These are phyloP conservation scores for Claviceps sp. DNA, from an alignment of 2,329 filamentous ascomycete species.

Conservation along the genomic window DNA sequence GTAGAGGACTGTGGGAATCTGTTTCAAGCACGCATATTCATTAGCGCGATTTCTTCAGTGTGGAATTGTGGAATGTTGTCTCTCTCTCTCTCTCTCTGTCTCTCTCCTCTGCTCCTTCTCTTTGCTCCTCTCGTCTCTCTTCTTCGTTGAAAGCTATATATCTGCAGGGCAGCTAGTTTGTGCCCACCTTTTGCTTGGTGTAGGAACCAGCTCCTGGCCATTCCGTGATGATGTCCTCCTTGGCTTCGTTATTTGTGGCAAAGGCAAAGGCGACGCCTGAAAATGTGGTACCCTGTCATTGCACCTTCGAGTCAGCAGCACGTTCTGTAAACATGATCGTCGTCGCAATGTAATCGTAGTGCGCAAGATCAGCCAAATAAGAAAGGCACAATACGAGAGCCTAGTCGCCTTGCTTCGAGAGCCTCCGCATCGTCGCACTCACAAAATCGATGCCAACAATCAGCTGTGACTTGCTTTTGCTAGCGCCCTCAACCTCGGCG, in stretches of 20 bases:
- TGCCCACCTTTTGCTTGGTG: conserved; percentile 86
- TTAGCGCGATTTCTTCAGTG: background rate
- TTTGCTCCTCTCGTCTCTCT: background rate
- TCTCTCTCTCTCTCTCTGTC: background rate
- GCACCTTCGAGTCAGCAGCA: conserved; percentile 4
- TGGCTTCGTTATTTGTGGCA: conserved; percentile 91
- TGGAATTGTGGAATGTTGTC: too few species aligned
- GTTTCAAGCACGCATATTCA: conserved; percentile 3
- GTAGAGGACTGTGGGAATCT: conserved; percentile 99
- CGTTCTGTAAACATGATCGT: background rate
- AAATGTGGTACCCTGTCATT: conserved; percentile 75
- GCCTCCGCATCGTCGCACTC: conserved; percentile 21
- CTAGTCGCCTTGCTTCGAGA: background rate
- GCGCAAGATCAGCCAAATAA: background rate
- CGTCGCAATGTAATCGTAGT: background rate
- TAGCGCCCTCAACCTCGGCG: conserved; percentile 74
- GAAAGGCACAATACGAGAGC: background rate
- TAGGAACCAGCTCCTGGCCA: conserved; percentile 97
- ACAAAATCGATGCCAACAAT: conserved; percentile 99
- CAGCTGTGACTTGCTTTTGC: conserved; percentile 85
- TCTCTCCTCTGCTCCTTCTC: background rate
- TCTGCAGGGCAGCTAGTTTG: background rate
- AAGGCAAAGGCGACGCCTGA: conserved; percentile 96
- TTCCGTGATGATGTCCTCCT: conserved; percentile 97
- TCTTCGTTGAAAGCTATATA: background rate